Evolutionary conservation across 2,329 filamentous ascomycete species (phyloP).

Genomic region (Arthrobotrys iridis): DNA sequence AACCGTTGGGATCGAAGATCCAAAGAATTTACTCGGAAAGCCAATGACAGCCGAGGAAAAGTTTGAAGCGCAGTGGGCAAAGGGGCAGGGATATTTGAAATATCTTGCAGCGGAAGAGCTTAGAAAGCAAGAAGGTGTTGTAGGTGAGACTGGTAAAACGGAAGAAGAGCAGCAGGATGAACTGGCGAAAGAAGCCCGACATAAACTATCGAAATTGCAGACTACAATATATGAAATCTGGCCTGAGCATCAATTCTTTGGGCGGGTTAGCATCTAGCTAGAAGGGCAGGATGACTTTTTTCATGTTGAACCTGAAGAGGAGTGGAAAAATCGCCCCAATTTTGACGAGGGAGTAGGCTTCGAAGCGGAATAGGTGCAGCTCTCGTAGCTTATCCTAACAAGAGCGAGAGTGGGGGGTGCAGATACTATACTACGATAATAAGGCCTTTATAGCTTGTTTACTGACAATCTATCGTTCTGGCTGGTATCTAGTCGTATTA

Average conservation of each 20-base stretch:
- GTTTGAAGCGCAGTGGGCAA: not conserved
- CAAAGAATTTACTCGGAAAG: not conserved
- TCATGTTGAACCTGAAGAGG: slow-evolving; percentile 16
- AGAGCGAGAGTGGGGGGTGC: too few relatives aligned
- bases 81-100: slow-evolving; percentile 10
- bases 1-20: slow-evolving; percentile 3
- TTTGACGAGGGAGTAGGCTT: not conserved
- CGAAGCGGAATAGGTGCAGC: too few relatives aligned
- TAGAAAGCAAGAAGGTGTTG: not conserved
- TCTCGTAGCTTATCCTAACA: too few relatives aligned
- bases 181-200: not conserved
- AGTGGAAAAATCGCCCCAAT: slow-evolving; percentile 17
- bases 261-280: slow-evolving; percentile 9
- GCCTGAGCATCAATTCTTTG: slow-evolving; percentile 20
- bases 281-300: not conserved
- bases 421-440: too few relatives aligned
- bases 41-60: not conserved
- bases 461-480: not conserved
- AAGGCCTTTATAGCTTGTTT: not conserved
- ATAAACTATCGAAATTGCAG: not conserved
- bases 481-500: too few relatives aligned
- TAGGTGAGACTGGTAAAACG: not conserved
- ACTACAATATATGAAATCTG: slow-evolving; percentile 8
- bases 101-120: not conserved
- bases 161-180: not conserved